Percentiles rank a stretch among this genome's conserved stretches.
Evolutionary conservation across 2,329 filamentous ascomycete species (phyloP).

Genomic region (Capronia coronata): DNA sequence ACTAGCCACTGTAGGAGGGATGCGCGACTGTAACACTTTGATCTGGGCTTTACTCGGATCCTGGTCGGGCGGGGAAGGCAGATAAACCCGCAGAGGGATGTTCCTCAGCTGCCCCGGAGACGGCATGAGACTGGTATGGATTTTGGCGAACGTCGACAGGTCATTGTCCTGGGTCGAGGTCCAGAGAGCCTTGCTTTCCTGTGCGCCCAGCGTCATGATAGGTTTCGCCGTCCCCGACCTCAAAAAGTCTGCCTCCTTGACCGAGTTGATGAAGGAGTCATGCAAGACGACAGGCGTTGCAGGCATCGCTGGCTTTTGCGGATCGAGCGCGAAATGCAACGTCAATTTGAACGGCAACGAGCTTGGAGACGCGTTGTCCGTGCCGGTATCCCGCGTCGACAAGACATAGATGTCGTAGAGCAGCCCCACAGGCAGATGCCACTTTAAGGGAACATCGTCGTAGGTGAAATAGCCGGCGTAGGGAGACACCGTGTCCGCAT

Average conservation of each 20-base stretch:
- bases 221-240: conserved; percentile 82
- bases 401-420: conserved; percentile 60
- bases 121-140: conserved; percentile 70
- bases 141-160: conserved; percentile 61
- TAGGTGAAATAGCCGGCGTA: conserved; percentile 59
- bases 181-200: conserved; percentile 78
- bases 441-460: conserved; percentile 62
- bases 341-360: conserved; percentile 57
- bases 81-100: conserved; percentile 82
- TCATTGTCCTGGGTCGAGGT: conserved; percentile 68
- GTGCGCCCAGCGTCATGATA: conserved; percentile 81
- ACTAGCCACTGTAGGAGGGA: conserved; percentile 46
- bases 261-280: conserved; percentile 62
- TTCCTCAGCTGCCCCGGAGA: conserved; percentile 65
- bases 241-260: conserved; percentile 79
- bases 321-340: conserved; percentile 46
- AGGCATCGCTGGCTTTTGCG: conserved; percentile 50
- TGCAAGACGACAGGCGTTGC: conserved; percentile 57
- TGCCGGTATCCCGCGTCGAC: conserved; percentile 22
- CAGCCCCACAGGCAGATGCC: conserved; percentile 64
- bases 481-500: conserved; percentile 41
- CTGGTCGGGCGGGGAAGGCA: conserved; percentile 58
- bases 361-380: conserved; percentile 43
- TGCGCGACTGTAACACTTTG: conserved; percentile 68
- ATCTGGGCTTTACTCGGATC: conserved; percentile 47